phyloP scores from a whole-genome alignment of 805 yeast species.

The Starmerella apis region DNA sequence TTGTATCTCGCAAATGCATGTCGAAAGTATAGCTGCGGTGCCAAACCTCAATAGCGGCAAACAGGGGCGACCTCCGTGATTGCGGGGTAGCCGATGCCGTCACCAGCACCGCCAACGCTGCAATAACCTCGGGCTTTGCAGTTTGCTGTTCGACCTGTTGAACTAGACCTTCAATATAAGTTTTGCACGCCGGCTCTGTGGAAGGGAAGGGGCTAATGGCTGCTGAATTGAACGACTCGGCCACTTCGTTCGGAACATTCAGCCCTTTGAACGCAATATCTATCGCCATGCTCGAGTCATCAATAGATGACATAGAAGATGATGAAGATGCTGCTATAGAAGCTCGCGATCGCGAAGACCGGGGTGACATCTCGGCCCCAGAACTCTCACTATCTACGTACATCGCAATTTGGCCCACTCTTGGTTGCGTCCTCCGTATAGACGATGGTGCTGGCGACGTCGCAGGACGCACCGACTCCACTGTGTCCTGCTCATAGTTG shows the following conservation, averaged over 20 bases:
- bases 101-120: conserved; percentile 11
- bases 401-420: background rate
- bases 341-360: background rate
- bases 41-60: conserved; percentile 11
- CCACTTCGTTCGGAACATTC: background rate
- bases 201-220: conserved; percentile 6
- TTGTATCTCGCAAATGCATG: conserved; percentile 16
- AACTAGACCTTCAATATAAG: conserved; percentile 1
- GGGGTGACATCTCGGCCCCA: background rate
- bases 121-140: conserved; percentile 8
- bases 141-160: conserved; percentile 4
- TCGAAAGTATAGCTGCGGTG: conserved; percentile 9
- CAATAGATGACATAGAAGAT: background rate
- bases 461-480: conserved; percentile 3
- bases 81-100: conserved; percentile 6
- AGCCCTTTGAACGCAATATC: background rate
- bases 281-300: background rate
- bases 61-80: background rate
- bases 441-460: background rate
- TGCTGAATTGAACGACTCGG: background rate
- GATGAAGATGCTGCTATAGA: background rate
- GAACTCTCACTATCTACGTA: conserved; percentile 2
- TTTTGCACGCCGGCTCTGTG: conserved; percentile 1
- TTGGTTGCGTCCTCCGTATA: background rate
- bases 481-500: conserved; percentile 9